Conservation (phyloP, 805 yeast species). For the Monosporozyma servazzii region DNA sequence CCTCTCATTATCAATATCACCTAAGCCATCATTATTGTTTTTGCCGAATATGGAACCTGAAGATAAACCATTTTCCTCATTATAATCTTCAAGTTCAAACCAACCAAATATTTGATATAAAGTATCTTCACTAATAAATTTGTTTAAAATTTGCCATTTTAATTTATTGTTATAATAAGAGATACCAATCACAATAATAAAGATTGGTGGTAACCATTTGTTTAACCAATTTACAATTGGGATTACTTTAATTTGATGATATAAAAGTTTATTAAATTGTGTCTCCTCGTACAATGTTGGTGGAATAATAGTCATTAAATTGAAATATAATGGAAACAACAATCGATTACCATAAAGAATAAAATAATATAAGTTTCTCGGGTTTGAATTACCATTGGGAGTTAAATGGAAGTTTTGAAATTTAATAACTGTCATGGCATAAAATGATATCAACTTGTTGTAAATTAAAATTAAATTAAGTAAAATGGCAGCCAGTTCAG, state of each 20-base stretch:
- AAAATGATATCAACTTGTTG: constrained; percentile 22
- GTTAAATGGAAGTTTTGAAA: constrained; percentile 27
- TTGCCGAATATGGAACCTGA: not conserved
- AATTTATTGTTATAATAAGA: constrained; percentile 14
- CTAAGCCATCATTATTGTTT: not conserved
- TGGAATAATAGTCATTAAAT: constrained; percentile 24
- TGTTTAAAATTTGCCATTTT: constrained; percentile 22
- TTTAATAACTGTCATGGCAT: constrained; percentile 28
- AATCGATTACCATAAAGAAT: constrained; percentile 28
- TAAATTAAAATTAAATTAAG: constrained; percentile 20
- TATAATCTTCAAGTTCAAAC: constrained; percentile 18
- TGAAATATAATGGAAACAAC: constrained; percentile 29
- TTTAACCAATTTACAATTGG: constrained; percentile 24
- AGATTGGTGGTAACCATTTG: constrained; percentile 21
- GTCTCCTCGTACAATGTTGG: not conserved
- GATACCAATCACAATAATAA: constrained; percentile 19
- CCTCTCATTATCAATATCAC: constrained; percentile 6
- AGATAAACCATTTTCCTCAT: not conserved
- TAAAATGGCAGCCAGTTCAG: constrained; percentile 16
- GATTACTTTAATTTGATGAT: constrained; percentile 19
- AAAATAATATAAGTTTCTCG: constrained; percentile 25
- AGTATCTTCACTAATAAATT: constrained; percentile 26
- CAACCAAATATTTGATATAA: constrained; percentile 29
- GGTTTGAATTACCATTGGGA: constrained; percentile 27
- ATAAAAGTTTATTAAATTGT: constrained; percentile 13